Conservation (phyloP, 2,329 filamentous ascomycete genomes). For the Fusarium globosum region DNA sequence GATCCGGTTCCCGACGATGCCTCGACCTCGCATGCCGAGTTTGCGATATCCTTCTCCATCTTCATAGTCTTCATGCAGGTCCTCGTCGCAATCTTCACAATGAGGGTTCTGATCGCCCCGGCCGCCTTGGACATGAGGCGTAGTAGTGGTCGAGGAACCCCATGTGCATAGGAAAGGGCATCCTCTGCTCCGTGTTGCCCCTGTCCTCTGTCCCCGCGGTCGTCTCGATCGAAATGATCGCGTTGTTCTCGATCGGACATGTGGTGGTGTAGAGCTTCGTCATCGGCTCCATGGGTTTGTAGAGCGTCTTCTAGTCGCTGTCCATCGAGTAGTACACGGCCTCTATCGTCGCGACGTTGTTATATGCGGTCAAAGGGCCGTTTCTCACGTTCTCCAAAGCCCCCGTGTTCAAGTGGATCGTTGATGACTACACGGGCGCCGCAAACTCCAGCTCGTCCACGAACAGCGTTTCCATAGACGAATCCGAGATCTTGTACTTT, state of each 20-base stretch:
- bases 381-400: background rate
- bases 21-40: background rate
- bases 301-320: background rate
- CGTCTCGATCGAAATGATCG: background rate
- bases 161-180: background rate
- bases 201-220: background rate
- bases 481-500: background rate
- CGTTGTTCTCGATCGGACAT: background rate
- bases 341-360: background rate
- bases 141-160: background rate
- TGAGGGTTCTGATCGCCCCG: background rate
- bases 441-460: background rate
- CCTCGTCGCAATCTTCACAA: background rate
- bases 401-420: background rate
- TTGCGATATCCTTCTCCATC: background rate
- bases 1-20: background rate
- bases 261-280: background rate
- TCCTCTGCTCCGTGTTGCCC: background rate
- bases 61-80: background rate
- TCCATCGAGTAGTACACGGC: background rate
- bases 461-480: too few species aligned
- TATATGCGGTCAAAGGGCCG: background rate
- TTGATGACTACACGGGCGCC: background rate
- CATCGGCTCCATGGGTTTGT: background rate
- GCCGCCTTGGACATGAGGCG: accelerated